A percentile compares a stretch with the other conserved stretches of the same genome.
phyloP scores from a whole-genome alignment of 2,329 filamentous ascomycete species.

The Rhexocercosporidium sp. region DNA sequence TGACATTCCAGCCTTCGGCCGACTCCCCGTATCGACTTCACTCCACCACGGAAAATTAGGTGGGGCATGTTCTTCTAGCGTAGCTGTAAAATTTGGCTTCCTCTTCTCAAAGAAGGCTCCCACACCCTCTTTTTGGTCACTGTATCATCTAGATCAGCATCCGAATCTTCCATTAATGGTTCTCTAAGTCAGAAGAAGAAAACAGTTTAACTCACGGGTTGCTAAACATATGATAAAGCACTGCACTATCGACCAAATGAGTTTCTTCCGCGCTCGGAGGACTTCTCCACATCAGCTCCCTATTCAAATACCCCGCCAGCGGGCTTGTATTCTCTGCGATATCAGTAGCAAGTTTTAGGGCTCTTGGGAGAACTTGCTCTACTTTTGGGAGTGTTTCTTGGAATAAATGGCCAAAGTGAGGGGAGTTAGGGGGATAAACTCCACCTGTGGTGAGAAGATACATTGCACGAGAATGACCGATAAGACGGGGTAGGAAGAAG shows the following conservation, averaged over 20 bases:
- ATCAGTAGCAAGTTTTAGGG: constrained; percentile 68
- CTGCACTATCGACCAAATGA: constrained; percentile 68
- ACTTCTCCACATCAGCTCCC: constrained; percentile 69
- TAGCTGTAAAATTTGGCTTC: constrained; percentile 58
- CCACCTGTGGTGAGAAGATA: constrained; percentile 69
- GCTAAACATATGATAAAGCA: constrained; percentile 60
- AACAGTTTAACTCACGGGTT: constrained; percentile 5
- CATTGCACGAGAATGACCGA: constrained; percentile 67
- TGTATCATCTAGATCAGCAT: constrained; percentile 42
- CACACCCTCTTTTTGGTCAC: constrained; percentile 64
- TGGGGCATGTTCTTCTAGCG: constrained; percentile 58
- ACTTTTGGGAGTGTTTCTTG: constrained; percentile 62
- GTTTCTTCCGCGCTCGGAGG: constrained; percentile 66
- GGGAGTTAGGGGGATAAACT: constrained; percentile 57
- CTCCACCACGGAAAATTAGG: constrained; percentile 63
- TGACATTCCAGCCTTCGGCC: not conserved
- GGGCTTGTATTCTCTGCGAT: constrained; percentile 68
- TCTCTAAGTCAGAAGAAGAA: not conserved
- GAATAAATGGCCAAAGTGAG: constrained; percentile 64
- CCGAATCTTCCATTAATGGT: not conserved
- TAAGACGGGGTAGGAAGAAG: constrained; percentile 73
- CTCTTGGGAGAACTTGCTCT: constrained; percentile 65
- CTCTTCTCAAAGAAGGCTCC: constrained; percentile 64
- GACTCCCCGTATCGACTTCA: constrained; percentile 12
- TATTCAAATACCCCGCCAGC: constrained; percentile 69